phyloP scores from a whole-genome alignment of 176 grass and related monocot species.

The Pontederia paniculata region DNA sequence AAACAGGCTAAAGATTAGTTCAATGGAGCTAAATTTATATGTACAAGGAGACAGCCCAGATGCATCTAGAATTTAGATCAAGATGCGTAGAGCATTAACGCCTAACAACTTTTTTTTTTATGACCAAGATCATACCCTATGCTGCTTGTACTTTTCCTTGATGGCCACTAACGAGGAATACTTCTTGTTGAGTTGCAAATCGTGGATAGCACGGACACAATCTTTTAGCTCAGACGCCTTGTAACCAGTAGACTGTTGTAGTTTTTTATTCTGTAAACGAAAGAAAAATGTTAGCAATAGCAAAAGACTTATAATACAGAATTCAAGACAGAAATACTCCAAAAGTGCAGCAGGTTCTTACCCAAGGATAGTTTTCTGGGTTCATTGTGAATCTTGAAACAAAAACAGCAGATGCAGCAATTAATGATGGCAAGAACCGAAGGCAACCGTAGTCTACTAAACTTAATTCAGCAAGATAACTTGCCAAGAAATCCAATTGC shows the following conservation, averaged over 20 bases:
- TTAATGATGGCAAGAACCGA: conserved; percentile 37
- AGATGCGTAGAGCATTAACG: not conserved
- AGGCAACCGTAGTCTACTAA: conserved; percentile 41
- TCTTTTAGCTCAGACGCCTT: not conserved
- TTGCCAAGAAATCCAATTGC: conserved; percentile 24
- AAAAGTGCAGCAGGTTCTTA: conserved; percentile 7
- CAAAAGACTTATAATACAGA: not conserved
- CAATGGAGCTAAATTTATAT: not conserved
- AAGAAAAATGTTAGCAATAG: not conserved
- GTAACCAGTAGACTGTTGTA: conserved; percentile 1
- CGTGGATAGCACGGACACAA: conserved; percentile 5
- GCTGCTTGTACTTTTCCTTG: conserved; percentile 11
- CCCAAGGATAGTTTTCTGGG: conserved; percentile 45
- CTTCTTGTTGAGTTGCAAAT: conserved; percentile 6
- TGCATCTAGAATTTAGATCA: not conserved
- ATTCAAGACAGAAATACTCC: not conserved
- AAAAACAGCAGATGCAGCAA: conserved; percentile 50
- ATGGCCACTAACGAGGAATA: not conserved
- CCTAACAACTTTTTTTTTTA: not conserved
- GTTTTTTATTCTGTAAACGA: not conserved
- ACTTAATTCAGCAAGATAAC: conserved; percentile 61
- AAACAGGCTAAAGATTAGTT: not conserved
- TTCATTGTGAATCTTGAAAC: conserved; percentile 38
- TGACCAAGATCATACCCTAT: not conserved
- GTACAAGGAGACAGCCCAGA: not conserved